These are phyloP conservation scores for Alectoria sarmentosa DNA, from an alignment of 495 filamentous ascomycete genomes.

Conservation along the genomic window DNA sequence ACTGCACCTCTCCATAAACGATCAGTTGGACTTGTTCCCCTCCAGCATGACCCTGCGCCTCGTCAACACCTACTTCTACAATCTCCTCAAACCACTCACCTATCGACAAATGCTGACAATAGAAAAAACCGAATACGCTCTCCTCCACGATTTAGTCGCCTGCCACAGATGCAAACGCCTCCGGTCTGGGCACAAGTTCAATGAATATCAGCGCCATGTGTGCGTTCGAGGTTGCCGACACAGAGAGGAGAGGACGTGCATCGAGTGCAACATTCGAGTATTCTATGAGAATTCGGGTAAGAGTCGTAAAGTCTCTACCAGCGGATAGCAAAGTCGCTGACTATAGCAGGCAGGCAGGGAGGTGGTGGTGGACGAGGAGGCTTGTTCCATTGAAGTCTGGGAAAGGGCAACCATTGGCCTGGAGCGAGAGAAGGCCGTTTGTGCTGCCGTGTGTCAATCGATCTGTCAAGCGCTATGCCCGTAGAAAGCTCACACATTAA, in stretches of 20 bases:
- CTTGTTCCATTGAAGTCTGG: not conserved
- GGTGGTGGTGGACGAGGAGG: not conserved
- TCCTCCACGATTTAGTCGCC: not conserved
- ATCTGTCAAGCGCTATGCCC: not conserved
- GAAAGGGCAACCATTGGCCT: not conserved
- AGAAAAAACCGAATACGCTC: not conserved
- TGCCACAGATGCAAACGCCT: not conserved
- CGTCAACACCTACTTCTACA: not conserved
- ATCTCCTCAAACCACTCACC: not conserved
- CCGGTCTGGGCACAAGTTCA: not conserved
- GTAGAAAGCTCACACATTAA: not conserved
- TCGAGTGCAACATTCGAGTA: not conserved
- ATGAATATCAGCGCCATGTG: not conserved
- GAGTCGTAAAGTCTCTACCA: not conserved
- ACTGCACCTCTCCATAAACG: not conserved
- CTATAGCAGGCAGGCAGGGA: not conserved
- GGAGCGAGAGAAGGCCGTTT: not conserved
- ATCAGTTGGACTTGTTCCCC: not conserved
- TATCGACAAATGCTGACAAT: not conserved
- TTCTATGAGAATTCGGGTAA: not conserved
- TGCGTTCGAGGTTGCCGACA: not conserved
- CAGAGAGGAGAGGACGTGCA: not conserved
- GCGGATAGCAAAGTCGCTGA: not conserved
- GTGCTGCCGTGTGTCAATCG: not conserved
- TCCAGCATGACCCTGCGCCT: not conserved